Conservation (phyloP, 1,284 basidiomycete species). For the Earliella scabrosa region DNA sequence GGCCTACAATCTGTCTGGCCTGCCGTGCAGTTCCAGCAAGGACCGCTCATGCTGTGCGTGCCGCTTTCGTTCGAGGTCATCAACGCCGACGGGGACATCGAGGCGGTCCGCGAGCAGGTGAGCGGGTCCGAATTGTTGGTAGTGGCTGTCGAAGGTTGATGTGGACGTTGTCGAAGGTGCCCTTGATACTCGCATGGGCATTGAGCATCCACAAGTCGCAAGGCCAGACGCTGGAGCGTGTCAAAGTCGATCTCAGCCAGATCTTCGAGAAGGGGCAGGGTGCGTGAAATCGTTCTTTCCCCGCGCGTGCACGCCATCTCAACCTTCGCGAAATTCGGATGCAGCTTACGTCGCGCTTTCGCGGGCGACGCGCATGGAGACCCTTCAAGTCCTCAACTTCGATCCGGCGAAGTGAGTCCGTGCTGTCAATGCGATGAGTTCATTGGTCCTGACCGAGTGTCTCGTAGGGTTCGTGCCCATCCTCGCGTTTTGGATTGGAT, state of each 20-base stretch:
- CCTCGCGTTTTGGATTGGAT: slow-evolving; percentile 37
- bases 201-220: slow-evolving; percentile 88
- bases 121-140: not conserved
- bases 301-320: not conserved
- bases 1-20: slow-evolving; percentile 47
- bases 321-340: slow-evolving; percentile 8
- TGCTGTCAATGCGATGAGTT: slow-evolving; percentile 1
- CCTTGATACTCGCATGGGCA: slow-evolving; percentile 82
- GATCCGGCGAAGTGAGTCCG: slow-evolving; percentile 48
- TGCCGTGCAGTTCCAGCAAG: slow-evolving; percentile 56
- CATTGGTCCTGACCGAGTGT: too few relatives aligned
- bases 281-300: slow-evolving; percentile 25
- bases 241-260: slow-evolving; percentile 67
- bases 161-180: slow-evolving; percentile 48
- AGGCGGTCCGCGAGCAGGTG: slow-evolving; percentile 60
- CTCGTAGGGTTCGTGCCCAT: slow-evolving; percentile 34
- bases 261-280: slow-evolving; percentile 86
- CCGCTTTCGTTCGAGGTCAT: slow-evolving; percentile 62
- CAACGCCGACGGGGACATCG: slow-evolving; percentile 53
- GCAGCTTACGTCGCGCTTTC: slow-evolving; percentile 71
- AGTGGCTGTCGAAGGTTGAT: not conserved
- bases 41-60: slow-evolving; percentile 47
- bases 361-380: slow-evolving; percentile 67
- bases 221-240: slow-evolving; percentile 81
- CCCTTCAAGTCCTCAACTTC: slow-evolving; percentile 67